A percentile compares a stretch with the other conserved stretches of the same genome.
These are phyloP conservation scores for Withania somnifera DNA, from an alignment of 305 asterid species.

Conservation along the genomic window DNA sequence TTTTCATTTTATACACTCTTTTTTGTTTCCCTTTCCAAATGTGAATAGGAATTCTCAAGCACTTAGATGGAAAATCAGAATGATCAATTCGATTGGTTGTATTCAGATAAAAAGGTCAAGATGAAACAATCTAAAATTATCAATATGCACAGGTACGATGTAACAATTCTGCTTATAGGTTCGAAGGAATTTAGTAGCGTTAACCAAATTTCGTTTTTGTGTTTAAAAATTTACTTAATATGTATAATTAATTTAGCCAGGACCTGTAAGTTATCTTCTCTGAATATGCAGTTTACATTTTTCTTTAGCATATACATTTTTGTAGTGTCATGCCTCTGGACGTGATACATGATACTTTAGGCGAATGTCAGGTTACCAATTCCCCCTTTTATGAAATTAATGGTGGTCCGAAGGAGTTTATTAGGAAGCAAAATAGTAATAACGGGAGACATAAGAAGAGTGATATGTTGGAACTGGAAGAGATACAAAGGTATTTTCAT, in stretches of 20 bases:
- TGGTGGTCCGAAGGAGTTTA: neutral
- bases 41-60: slow-evolving; percentile 21
- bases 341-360: neutral
- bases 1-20: neutral
- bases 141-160: neutral
- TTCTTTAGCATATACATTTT: neutral
- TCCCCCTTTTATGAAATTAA: neutral
- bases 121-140: neutral
- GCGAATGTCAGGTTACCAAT: neutral
- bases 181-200: rapidly evolving
- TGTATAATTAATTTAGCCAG: neutral
- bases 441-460: slow-evolving; percentile 34
- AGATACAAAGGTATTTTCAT: slow-evolving; percentile 61
- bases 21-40: neutral
- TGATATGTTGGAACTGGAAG: slow-evolving; percentile 32
- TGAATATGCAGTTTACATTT: neutral
- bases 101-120: neutral
- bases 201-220: neutral
- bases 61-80: slow-evolving; percentile 15
- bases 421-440: neutral
- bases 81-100: slow-evolving; percentile 15
- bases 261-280: neutral
- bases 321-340: slow-evolving; percentile 6
- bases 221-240: neutral
- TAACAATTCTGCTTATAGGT: neutral